A percentile compares a stretch with the other conserved stretches of the same genome.
These are phyloP conservation scores for Cladophialophora bantiana DNA, from an alignment of 2,329 filamentous ascomycete genomes.

Conservation along the genomic window DNA sequence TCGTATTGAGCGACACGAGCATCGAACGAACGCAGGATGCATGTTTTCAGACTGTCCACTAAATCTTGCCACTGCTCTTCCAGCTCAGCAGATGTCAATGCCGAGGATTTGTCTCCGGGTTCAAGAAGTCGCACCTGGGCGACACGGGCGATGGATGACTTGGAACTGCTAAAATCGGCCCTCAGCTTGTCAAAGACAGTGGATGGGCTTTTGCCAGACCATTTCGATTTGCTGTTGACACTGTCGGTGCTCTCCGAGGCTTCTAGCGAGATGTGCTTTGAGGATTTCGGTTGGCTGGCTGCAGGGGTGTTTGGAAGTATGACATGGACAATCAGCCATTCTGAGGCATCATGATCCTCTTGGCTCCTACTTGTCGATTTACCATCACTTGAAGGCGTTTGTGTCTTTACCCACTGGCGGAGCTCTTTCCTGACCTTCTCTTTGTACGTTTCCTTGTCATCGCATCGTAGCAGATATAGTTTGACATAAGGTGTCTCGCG, in stretches of 20 bases:
- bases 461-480: constrained; percentile 85
- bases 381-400: constrained; percentile 40
- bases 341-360: constrained; percentile 94
- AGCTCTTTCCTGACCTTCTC: constrained; percentile 76
- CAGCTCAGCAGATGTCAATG: constrained; percentile 76
- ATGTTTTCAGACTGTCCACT: constrained; percentile 81
- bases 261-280: constrained; percentile 53
- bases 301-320: constrained; percentile 85
- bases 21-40: constrained; percentile 90
- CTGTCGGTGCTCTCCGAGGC: constrained; percentile 67
- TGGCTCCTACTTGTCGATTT: constrained; percentile 64
- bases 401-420: constrained; percentile 86
- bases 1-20: constrained; percentile 91
- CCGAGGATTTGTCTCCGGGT: constrained; percentile 44
- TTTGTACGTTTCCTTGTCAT: constrained; percentile 96
- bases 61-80: constrained; percentile 84
- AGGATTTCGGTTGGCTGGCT: constrained; percentile 75
- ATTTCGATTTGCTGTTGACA: constrained; percentile 69
- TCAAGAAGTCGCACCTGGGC: constrained; percentile 78
- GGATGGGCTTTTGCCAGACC: constrained; percentile 76
- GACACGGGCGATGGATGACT: constrained; percentile 76
- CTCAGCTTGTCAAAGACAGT: constrained; percentile 89
- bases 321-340: constrained; percentile 94
- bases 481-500: constrained; percentile 94
- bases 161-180: constrained; percentile 86